Evolutionary conservation across 768 basidiomycete genomes (phyloP).

Genomic region (Imleria badia): DNA sequence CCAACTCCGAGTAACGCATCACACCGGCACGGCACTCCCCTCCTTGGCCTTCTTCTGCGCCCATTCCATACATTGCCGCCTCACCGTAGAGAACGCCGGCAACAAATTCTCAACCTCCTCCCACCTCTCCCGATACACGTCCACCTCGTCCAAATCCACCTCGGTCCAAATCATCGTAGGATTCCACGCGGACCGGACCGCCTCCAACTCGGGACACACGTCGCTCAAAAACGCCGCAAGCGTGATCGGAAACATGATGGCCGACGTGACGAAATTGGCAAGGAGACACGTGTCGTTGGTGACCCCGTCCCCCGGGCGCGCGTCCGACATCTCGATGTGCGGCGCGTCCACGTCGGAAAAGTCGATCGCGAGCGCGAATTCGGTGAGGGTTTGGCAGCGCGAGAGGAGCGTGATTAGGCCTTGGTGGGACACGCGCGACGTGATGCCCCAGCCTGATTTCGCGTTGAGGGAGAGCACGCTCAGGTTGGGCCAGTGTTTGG

Average conservation of each 20-base stretch:
- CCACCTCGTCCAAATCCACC: conserved; percentile 7
- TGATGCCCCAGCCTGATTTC: conserved; percentile 18
- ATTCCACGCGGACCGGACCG: conserved; percentile 16
- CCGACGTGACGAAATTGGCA: conserved; percentile 23
- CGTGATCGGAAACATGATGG: conserved; percentile 15
- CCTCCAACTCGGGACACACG: conserved; percentile 19
- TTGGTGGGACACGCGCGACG: conserved; percentile 17
- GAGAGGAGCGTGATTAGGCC: conserved; percentile 25
- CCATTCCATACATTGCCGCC: conserved; percentile 18
- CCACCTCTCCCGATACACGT: conserved; percentile 17
- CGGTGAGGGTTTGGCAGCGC: conserved; percentile 4
- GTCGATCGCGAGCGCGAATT: conserved; percentile 23
- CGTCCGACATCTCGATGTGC: not conserved
- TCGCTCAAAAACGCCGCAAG: conserved; percentile 29
- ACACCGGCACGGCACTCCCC: not conserved
- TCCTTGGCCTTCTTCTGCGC: not conserved
- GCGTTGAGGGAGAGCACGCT: conserved; percentile 16
- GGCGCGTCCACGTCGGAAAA: conserved; percentile 17
- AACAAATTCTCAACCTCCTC: conserved; percentile 23
- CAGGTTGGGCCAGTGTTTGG: conserved; percentile 23
- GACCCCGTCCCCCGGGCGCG: conserved; percentile 11
- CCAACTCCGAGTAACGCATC: not conserved
- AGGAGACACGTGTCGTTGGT: conserved; percentile 3
- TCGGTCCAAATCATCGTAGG: not conserved
- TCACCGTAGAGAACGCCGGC: conserved; percentile 22